A percentile compares a stretch with the other conserved stretches of the same genome.
phyloP scores from a whole-genome alignment of 768 basidiomycete genomes.

The Collybia mongolica region DNA sequence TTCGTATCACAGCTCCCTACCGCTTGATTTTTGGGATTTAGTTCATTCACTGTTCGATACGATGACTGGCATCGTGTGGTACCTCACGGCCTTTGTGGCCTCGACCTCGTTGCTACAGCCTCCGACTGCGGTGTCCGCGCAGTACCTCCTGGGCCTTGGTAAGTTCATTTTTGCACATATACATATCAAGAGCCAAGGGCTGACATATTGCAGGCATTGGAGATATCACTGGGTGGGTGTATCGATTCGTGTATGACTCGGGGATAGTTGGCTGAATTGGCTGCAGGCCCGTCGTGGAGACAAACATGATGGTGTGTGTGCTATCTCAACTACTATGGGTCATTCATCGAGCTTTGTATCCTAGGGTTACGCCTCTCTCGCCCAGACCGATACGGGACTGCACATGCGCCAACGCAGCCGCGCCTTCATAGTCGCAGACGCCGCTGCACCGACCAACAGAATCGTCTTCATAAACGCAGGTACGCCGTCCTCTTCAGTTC shows the following conservation, averaged over 20 bases:
- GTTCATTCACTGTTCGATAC: constrained; percentile 32
- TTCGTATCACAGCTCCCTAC: constrained; percentile 30
- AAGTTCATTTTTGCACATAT: constrained; percentile 18
- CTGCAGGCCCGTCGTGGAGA: constrained; percentile 71
- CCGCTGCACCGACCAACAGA: constrained; percentile 51
- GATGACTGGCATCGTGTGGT: constrained; percentile 39
- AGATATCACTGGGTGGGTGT: constrained; percentile 68
- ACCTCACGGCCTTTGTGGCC: constrained; percentile 42
- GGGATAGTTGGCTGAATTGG: constrained; percentile 5
- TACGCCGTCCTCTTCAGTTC: constrained; percentile 20
- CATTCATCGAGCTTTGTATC: not conserved
- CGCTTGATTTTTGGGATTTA: constrained; percentile 36
- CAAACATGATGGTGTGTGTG: constrained; percentile 73
- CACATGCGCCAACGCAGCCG: constrained; percentile 81
- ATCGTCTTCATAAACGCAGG: constrained; percentile 79
- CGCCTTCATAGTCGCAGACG: constrained; percentile 72
- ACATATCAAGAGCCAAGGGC: not conserved
- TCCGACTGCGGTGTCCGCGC: constrained; percentile 30
- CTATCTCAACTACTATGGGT: not conserved
- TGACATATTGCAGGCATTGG: constrained; percentile 50
- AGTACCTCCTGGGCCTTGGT: constrained; percentile 63
- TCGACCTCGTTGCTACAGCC: constrained; percentile 26
- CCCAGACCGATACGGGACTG: constrained; percentile 70
- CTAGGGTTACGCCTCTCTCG: constrained; percentile 65
- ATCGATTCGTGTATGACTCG: constrained; percentile 1